phyloP scores from a whole-genome alignment of 306 rosid genomes.

The Rosa lucieae region DNA sequence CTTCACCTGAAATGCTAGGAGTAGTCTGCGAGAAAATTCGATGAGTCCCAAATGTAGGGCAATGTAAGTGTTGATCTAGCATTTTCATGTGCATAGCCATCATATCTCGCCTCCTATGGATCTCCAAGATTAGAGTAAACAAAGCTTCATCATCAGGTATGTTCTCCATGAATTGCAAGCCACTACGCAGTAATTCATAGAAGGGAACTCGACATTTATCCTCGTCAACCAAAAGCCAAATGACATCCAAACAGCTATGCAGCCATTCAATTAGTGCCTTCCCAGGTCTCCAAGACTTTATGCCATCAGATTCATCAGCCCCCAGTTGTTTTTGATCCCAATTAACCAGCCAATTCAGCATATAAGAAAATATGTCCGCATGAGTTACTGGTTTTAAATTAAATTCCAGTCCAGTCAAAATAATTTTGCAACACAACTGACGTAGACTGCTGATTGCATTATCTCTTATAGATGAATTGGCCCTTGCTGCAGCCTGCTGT shows the following conservation, averaged over 20 bases:
- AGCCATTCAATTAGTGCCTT: constrained; percentile 88
- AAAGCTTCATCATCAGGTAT: constrained; percentile 94
- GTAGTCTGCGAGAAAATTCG: constrained; percentile 67
- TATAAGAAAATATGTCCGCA: constrained; percentile 77
- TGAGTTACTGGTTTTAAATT: constrained; percentile 77
- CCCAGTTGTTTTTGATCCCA: constrained; percentile 91
- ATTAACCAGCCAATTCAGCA: constrained; percentile 95
- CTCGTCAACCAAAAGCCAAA: constrained; percentile 96
- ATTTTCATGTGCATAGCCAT: constrained; percentile 99
- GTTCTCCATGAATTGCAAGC: constrained; percentile 89
- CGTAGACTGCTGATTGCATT: constrained; percentile 89
- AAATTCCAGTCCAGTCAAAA: constrained; percentile 77
- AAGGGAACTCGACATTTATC: constrained; percentile 92
- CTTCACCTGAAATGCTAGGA: constrained; percentile 67
- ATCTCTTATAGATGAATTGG: constrained; percentile 57
- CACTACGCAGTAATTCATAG: constrained; percentile 88
- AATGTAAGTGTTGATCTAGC: constrained; percentile 97
- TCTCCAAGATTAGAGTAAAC: constrained; percentile 91
- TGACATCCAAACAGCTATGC: constrained; percentile 96
- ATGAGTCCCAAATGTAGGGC: constrained; percentile 95
- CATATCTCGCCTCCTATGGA: constrained; percentile 95
- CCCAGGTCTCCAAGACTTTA: constrained; percentile 75
- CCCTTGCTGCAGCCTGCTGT: constrained; percentile 56
- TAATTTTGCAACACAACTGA: constrained; percentile 96
- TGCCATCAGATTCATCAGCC: constrained; percentile 58